Evolutionary conservation across 2,329 filamentous ascomycete species (phyloP), one percentile per base, ranked within the genome.

Genomic region (Sporothrix inflata): DNA sequence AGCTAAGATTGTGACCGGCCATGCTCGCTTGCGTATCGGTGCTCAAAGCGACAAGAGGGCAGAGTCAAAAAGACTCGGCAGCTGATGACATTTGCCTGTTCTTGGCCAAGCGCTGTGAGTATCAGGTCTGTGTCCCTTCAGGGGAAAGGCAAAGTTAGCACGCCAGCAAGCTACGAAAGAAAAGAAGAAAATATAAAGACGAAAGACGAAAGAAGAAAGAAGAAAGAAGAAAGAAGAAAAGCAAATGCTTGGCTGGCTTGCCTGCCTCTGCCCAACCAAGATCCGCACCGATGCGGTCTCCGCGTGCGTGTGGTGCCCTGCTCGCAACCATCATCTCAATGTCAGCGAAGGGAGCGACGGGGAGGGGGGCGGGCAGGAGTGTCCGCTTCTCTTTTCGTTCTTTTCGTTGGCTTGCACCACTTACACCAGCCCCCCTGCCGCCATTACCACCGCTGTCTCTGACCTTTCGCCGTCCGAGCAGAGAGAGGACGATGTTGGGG

Each of bases 211-310:
- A 40, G n/a, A 14, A 61, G 12, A 3, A 40, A 11, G 8, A 40
- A 40, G n/a, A 14, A 19, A 9, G 27, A 45, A 3, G 1, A 14
- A 65, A 42, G 12, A 7, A 63, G 9, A 19, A 16, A 40, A 61
- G 9, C 38, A 30, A 67, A 67, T 38, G 65, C 65, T 67, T 53
- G 65, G 65, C 65, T 51, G 9, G 45, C 27, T n/a, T 27, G 27
- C 14, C 16, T 47, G 14, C 38, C 53, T 65, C 24, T 51, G n/a
- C 14, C 38, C 51, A 60, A 69, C 67, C 67, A 69, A 69, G 51
- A 69, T 69, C 51, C 67, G 24, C 40, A 45, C 30, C 66, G 38
- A 69, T 45, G 51, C 51, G 67, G 67, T 57, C 67, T 60, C 38
- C 40, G 67, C 67, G 38, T 53, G 45, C 47, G 19, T 24, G 24